These are phyloP conservation scores for Fusarium lateritium DNA, from an alignment of 2,329 filamentous ascomycete species.

Conservation along the genomic window DNA sequence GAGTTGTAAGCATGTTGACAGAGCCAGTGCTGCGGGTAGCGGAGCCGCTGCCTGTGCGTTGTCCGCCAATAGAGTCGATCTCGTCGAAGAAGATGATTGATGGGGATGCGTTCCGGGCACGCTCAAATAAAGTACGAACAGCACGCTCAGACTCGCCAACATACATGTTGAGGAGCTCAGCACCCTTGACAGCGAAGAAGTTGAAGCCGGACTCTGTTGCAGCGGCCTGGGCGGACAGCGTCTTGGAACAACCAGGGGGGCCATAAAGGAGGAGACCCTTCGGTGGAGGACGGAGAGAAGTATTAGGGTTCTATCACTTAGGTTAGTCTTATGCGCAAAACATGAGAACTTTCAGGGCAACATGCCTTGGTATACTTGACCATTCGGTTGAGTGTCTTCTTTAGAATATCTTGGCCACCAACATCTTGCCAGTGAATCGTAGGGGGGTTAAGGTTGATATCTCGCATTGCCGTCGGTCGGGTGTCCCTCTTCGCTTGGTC, in stretches of 20 bases:
- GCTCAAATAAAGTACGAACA: slow-evolving; percentile 86
- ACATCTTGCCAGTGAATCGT: slow-evolving; percentile 90
- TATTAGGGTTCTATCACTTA: slow-evolving; percentile 49
- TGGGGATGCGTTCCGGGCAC: slow-evolving; percentile 86
- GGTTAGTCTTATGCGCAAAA: slow-evolving; percentile 20
- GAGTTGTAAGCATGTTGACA: slow-evolving; percentile 88
- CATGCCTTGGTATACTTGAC: slow-evolving; percentile 59
- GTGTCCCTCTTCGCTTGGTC: slow-evolving; percentile 76
- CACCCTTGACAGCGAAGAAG: slow-evolving; percentile 94
- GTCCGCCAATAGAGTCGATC: slow-evolving; percentile 85
- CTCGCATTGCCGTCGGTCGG: slow-evolving; percentile 88
- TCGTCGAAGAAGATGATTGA: slow-evolving; percentile 98
- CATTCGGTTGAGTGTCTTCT: slow-evolving; percentile 70
- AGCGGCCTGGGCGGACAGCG: slow-evolving; percentile 89
- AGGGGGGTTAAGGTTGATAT: slow-evolving; percentile 89
- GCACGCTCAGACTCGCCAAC: slow-evolving; percentile 94
- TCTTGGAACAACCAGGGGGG: slow-evolving; percentile 95
- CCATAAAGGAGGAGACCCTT: slow-evolving; percentile 93
- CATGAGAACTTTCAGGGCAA: background rate
- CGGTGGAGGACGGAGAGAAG: slow-evolving; percentile 69
- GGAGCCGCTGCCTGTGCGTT: slow-evolving; percentile 62
- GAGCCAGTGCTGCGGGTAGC: slow-evolving; percentile 59
- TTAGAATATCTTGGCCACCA: slow-evolving; percentile 85
- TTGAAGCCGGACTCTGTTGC: slow-evolving; percentile 93
- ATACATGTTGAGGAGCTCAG: slow-evolving; percentile 96